phyloP scores from a whole-genome alignment of 306 rosid species.

The Hylodesmum podocarpum region DNA sequence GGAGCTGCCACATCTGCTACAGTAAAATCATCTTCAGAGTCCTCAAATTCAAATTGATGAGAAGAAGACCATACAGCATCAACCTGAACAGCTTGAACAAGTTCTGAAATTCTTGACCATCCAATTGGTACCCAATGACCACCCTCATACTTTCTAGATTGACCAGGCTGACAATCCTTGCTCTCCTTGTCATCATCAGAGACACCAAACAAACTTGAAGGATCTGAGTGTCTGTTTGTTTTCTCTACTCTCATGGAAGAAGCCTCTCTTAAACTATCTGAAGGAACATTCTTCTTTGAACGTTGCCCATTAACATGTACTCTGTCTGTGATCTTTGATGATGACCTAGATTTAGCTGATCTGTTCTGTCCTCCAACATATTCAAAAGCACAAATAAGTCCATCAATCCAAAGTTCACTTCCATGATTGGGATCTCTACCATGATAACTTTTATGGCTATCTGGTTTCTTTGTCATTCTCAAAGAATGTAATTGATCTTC shows the following conservation, averaged over 20 bases:
- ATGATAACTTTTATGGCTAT: constrained; percentile 34
- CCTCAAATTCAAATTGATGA: constrained; percentile 47
- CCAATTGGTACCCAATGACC: constrained; percentile 89
- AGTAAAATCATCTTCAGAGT: constrained; percentile 67
- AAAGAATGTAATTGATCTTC: constrained; percentile 33
- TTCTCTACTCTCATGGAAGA: constrained; percentile 32
- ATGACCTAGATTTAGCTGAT: constrained; percentile 34
- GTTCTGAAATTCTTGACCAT: constrained; percentile 83
- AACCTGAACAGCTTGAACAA: constrained; percentile 64
- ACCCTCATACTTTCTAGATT: constrained; percentile 41
- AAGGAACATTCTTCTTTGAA: constrained; percentile 34
- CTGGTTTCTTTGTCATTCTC: constrained; percentile 43
- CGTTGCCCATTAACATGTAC: constrained; percentile 35
- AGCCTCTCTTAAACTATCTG: constrained; percentile 37
- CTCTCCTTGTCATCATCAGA: constrained; percentile 35
- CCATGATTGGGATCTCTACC: constrained; percentile 50
- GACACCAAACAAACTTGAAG: constrained; percentile 14
- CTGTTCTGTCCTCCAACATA: constrained; percentile 50
- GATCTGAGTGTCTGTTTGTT: constrained; percentile 27
- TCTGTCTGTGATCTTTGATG: constrained; percentile 37
- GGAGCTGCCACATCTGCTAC: constrained; percentile 93
- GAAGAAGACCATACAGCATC: constrained; percentile 56
- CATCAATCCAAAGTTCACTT: constrained; percentile 78
- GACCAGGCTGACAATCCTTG: constrained; percentile 34
- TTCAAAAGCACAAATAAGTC: constrained; percentile 92